Base-by-base conservation (phyloP, 2,329 filamentous ascomycete genomes). In the Xylaria sp. region DNA sequence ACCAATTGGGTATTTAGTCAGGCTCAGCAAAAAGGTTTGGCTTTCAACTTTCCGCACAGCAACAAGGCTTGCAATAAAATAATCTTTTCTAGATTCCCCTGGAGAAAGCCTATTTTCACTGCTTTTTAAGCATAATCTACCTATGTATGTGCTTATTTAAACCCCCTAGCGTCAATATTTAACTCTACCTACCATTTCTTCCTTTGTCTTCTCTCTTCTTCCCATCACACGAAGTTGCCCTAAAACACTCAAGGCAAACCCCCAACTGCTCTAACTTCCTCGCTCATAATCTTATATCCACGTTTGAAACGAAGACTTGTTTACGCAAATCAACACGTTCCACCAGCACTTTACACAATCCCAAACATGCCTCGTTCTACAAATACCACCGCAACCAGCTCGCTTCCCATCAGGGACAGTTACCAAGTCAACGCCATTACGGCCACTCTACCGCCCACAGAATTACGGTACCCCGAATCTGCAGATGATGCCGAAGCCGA, bases 371-470 rank as follows among this genome's bases (percentile, higher is more conserved):
- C 48, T 60, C 8, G 18, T 32, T 10, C 42, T n/a, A n/a, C 55
- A 5, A 12, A n/a, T 53, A 59, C 21, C 13, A 16, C n/a, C 3
- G 1, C 21, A 10, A 9, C 35, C 13, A 16, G 4, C 3, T 58
- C n/a, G 3, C 13, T n/a, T 42, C 23, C 35, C 4, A 18, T 16
- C 25, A 29, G 18, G 4, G 50, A 37, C 5, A 23, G 55, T 13
- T 48, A n/a, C 5, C n/a, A 1, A 47, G 23, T 21, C 13, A 10
- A 42, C 4, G 23, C 40, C 21, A 54, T 27, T 10, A 53, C 58
- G 32, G 37, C 42, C 23, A 12, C 47, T 29, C 32, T 66, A 16
- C 64, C 64, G 21, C 64, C 64, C 8, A 60, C 40, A 2, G 21
- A 10, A 25, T 3, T 55, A 1, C 42, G 54, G 23, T 1, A 25